phyloP scores from a whole-genome alignment of 1,284 basidiomycete genomes.

The Ceratobasidium sp. region DNA sequence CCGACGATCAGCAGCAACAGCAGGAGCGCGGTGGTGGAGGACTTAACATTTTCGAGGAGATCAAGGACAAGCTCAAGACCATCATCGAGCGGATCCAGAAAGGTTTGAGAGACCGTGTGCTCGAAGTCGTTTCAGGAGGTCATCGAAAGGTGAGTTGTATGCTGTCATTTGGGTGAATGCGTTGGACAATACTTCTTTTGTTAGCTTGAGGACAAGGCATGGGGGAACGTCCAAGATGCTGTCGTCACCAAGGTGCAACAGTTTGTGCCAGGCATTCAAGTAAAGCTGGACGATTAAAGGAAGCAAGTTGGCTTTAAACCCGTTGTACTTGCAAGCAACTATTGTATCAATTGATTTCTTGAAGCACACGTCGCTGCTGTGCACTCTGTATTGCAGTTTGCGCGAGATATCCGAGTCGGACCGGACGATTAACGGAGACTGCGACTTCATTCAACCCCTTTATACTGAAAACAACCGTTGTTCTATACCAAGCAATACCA shows the following conservation, averaged over 20 bases:
- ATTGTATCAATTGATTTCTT: neutral
- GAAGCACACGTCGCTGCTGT: neutral
- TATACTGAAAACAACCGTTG: neutral
- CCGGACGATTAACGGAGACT: neutral
- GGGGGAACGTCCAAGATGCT: slow-evolving; percentile 43
- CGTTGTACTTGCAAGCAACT: slow-evolving; percentile 1
- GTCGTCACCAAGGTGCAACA: slow-evolving; percentile 42
- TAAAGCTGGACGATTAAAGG: slow-evolving; percentile 42
- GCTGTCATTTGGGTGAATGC: neutral
- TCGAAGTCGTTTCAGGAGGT: slow-evolving; percentile 43
- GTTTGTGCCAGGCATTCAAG: slow-evolving; percentile 44
- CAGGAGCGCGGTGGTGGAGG: neutral
- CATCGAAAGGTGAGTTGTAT: slow-evolving; percentile 38
- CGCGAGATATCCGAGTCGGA: neutral
- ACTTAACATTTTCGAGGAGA: slow-evolving; percentile 37
- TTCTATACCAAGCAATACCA: neutral
- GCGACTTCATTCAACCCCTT: neutral
- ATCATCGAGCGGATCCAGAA: slow-evolving; percentile 43
- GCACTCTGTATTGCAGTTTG: neutral
- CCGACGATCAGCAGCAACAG: slow-evolving; percentile 18
- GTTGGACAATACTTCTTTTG: slow-evolving; percentile 5
- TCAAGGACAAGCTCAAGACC: slow-evolving; percentile 41
- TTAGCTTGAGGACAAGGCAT: slow-evolving; percentile 43
- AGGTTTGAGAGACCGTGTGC: slow-evolving; percentile 42
- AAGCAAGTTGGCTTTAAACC: neutral